Base-by-base conservation (phyloP, 768 basidiomycete genomes). In the Psilocybe sp. region DNA sequence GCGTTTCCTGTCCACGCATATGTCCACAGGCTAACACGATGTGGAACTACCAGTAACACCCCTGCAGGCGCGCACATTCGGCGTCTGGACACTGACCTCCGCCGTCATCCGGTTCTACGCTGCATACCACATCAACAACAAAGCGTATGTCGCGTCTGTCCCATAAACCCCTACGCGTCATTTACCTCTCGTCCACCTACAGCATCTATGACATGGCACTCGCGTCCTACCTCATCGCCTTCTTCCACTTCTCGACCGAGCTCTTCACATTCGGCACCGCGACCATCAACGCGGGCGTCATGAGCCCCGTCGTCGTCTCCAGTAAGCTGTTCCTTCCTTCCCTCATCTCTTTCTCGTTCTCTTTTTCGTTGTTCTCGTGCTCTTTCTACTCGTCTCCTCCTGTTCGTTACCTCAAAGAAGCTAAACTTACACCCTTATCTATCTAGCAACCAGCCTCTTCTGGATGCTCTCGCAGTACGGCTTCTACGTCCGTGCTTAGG, bases 141-240 rank as follows among this genome's bases (percentile, higher is more conserved):
- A 91, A 70, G 72, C 77, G 96, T 95, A 63, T n/a, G n/a, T n/a
- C 56, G 85, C 72, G 28, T 20, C 35, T 35, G 3, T 51, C 36
- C 16, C 13, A 34, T 40, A 5, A 59, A 32, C 53, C 42, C 23
- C 15, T 37, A 28, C n/a, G 55, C 10, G 19, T 46, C 19, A 12
- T 18, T 44, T 44, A 33, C 54, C 46, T 54, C 52, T 60, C 34
- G 31, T 37, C 51, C 23, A 34, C 50, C n/a, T 35, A 37, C 54
- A 98, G 95, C 20, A 70, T 94, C 16, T 99, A 97, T 69, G 87
- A 96, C 66, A 85, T 97, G 73, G 80, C 92, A 5, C 69, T 97
- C 51, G 72, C 87, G 61, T 87, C 91, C 34, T 98, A 96, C 71
- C 79, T 93, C 48, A 83, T 98, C 59, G 96, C 93, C 2, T 88